Base-by-base conservation (phyloP, 345 rosid species). In the Lagerstroemia speciosa region DNA sequence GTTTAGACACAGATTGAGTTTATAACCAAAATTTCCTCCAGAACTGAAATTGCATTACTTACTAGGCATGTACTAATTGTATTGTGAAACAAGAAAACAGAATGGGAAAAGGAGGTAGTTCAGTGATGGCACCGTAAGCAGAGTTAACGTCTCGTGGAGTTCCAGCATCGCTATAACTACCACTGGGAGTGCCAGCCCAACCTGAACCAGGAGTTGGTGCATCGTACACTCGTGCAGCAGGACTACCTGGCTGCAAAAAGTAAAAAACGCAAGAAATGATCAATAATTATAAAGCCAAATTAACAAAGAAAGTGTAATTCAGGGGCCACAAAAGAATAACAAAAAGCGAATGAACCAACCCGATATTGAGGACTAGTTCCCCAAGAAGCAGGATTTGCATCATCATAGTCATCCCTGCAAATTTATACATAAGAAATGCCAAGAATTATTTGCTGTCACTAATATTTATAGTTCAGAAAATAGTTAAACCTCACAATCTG, bases 181-280 rank as follows among this genome's bases (percentile, higher is more conserved):
- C 93, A 70, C 96, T 89, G 24, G 98, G 97, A 75, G 97, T 93
- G 79, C 75, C 84, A 46, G 92, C 89, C 95, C 96, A 93, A 67
- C 91, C 92, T 41, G 95, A 84, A 74, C 98, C 93, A 71, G 98
- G 96, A 65, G 96, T 91, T 64, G 97, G 99, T 61, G 99, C 96
- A 80, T 91, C 99, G 70, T 88, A 94, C 4, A 86, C 73, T 50
- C 96, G 84, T 62, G 92, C 83, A 66, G 92, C 93, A 69, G 97
- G 97, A 78, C 93, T 94, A 80, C 91, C 96, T n/a, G 92, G 93
- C 94, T 94, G 87, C 33, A 26, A 75, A 71, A 26, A 6, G 48
- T 30, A 19, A 60, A 20, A 19, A 46, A 38, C 29, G 27, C 6
- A 46, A 24, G 6, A 67, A 9, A 17, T 43, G 52, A 66, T 63